phyloP scores from a whole-genome alignment of 495 filamentous ascomycete genomes.

The Tricharina praecox region DNA sequence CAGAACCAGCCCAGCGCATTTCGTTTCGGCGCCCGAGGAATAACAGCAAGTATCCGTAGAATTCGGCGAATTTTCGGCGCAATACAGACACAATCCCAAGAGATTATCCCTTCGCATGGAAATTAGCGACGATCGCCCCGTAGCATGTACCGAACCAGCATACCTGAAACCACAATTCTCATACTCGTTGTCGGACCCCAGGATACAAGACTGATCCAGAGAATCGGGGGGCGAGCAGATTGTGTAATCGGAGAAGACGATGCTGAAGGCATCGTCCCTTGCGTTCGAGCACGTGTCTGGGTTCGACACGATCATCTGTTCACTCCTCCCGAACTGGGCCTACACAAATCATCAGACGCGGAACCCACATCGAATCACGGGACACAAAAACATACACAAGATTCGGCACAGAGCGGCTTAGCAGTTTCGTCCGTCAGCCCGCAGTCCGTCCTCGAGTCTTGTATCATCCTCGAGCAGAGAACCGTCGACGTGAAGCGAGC shows the following conservation, averaged over 20 bases:
- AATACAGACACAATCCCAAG: constrained; percentile 74
- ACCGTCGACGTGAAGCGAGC: constrained; percentile 84
- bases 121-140: constrained; percentile 8
- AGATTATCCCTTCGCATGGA: constrained; percentile 44
- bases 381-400: constrained; percentile 50
- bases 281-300: constrained; percentile 50
- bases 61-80: constrained; percentile 63
- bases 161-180: constrained; percentile 64
- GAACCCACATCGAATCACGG: constrained; percentile 13
- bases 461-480: constrained; percentile 88
- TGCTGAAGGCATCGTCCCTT: constrained; percentile 43
- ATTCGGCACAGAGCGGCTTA: constrained; percentile 70
- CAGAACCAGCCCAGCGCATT: constrained; percentile 56
- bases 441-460: constrained; percentile 68
- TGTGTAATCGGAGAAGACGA: constrained; percentile 84
- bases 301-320: constrained; percentile 67
- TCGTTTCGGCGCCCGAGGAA: constrained; percentile 50
- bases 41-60: constrained; percentile 91
- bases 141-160: constrained; percentile 5
- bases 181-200: constrained; percentile 62
- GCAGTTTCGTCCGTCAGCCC: constrained; percentile 43
- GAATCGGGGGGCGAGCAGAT: constrained; percentile 73
- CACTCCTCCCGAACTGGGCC: constrained; percentile 73
- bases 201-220: constrained; percentile 56
- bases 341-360: constrained; percentile 22